Evolutionary conservation across 225 moss, liverwort and hornwort genomes (phyloP).

Genomic region (Asterella californica): DNA sequence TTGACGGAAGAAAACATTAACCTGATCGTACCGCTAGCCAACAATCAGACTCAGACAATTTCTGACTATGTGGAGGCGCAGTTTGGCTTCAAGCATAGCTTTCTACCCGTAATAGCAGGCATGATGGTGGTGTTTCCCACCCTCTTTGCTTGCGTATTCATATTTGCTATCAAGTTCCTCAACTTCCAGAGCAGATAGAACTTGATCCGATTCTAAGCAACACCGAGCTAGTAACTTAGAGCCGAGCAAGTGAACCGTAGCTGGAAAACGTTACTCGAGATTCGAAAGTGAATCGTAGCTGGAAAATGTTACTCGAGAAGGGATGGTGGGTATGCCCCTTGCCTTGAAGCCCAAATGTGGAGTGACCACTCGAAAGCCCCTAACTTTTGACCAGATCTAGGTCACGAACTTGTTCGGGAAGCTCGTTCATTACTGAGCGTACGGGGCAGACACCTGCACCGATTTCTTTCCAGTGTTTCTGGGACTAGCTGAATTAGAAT

Average conservation of each 20-base stretch:
- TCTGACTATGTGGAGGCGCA: neutral
- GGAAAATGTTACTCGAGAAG: neutral
- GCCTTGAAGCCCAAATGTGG: neutral
- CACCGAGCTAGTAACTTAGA: neutral
- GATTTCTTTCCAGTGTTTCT: neutral
- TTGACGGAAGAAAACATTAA: neutral
- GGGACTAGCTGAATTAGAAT: neutral
- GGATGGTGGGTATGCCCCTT: neutral
- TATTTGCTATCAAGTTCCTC: slow-evolving; percentile 35
- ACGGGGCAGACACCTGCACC: neutral
- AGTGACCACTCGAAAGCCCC: neutral
- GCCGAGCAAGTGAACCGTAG: neutral
- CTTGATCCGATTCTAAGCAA: neutral
- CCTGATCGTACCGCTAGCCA: neutral
- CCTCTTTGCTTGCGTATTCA: slow-evolving; percentile 22
- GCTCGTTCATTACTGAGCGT: neutral
- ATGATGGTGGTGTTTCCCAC: slow-evolving; percentile 22
- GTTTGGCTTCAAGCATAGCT: slow-evolving; percentile 25
- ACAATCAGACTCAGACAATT: neutral
- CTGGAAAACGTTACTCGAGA: neutral
- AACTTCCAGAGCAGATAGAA: slow-evolving; percentile 28
- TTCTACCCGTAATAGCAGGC: slow-evolving; percentile 20
- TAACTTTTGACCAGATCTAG: neutral
- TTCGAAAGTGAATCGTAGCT: neutral
- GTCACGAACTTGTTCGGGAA: neutral